Conservation (phyloP, 192 early-diverging fungal species). For the Powellomyces hirtus region DNA sequence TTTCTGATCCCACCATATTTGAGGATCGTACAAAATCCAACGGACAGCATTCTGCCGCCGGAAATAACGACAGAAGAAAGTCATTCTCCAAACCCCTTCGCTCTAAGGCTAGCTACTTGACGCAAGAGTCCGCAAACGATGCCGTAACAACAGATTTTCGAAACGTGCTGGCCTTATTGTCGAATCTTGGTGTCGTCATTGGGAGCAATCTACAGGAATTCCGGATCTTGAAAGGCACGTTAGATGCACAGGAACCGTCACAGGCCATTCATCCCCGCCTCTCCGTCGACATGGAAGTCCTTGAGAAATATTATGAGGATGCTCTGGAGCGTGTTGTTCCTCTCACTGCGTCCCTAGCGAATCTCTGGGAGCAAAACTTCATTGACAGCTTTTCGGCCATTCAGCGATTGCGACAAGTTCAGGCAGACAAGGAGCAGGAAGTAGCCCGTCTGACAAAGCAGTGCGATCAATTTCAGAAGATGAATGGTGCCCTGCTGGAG, state of each 20-base stretch:
- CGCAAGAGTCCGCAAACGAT: background rate
- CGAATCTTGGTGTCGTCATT: conserved; percentile 7
- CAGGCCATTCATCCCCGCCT: background rate
- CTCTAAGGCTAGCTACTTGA: background rate
- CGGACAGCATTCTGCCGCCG: background rate
- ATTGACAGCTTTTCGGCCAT: conserved; percentile 3
- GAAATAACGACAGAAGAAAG: background rate
- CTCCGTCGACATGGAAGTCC: conserved; percentile 8
- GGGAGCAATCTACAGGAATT: conserved; percentile 24
- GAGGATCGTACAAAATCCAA: background rate
- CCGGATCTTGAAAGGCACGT: background rate
- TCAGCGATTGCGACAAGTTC: background rate
- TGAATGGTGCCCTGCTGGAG: conserved; percentile 24
- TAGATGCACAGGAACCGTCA: background rate
- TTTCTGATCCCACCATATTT: conserved; percentile 1
- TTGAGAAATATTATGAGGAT: conserved; percentile 13
- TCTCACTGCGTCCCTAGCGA: background rate
- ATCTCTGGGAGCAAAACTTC: conserved; percentile 3
- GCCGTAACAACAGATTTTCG: conserved; percentile 5
- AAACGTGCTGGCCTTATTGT: background rate
- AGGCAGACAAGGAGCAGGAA: conserved; percentile 5
- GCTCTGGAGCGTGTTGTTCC: conserved; percentile 7
- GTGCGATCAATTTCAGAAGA: conserved; percentile 11
- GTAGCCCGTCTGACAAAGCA: background rate
- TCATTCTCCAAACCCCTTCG: background rate